Evolutionary conservation across 2,329 filamentous ascomycete genomes (phyloP).

Genomic region (Xylaria sp.): DNA sequence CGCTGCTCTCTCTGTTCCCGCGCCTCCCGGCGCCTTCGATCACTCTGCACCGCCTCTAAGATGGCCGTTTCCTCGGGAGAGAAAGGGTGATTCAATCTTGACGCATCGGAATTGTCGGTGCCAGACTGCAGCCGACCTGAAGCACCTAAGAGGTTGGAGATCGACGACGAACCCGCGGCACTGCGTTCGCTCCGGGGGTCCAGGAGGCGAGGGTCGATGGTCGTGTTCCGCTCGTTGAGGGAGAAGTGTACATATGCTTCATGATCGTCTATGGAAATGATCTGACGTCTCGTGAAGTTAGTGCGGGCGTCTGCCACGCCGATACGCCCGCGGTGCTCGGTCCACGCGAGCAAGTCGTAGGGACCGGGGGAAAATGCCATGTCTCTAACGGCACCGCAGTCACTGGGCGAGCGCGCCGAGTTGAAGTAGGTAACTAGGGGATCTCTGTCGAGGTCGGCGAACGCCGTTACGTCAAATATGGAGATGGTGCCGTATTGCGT

Average conservation of each 20-base stretch:
- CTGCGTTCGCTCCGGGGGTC: slow-evolving; percentile 60
- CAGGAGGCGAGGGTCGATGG: slow-evolving; percentile 64
- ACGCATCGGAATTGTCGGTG: slow-evolving; percentile 51
- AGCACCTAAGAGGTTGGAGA: slow-evolving; percentile 53
- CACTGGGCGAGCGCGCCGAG: slow-evolving; percentile 77
- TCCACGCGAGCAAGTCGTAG: slow-evolving; percentile 92
- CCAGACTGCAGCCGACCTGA: slow-evolving; percentile 47
- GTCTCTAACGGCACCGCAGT: slow-evolving; percentile 83
- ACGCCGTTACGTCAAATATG: slow-evolving; percentile 70
- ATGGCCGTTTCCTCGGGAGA: slow-evolving; percentile 66
- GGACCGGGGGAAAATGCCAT: slow-evolving; percentile 93
- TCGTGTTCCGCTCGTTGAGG: slow-evolving; percentile 65
- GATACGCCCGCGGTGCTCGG: slow-evolving; percentile 83
- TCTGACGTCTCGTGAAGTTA: slow-evolving; percentile 74
- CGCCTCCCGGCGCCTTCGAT: slow-evolving; percentile 62
- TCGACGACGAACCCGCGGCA: slow-evolving; percentile 40
- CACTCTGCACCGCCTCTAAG: slow-evolving; percentile 65
- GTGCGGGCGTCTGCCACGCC: slow-evolving; percentile 79
- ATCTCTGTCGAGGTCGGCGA: slow-evolving; percentile 60
- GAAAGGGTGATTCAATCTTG: slow-evolving; percentile 62
- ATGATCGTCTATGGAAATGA: slow-evolving; percentile 71
- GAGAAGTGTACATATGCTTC: slow-evolving; percentile 67
- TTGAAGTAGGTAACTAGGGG: slow-evolving; percentile 80
- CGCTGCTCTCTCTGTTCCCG: slow-evolving; percentile 50
- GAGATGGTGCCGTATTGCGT: slow-evolving; percentile 85